Base-by-base conservation (phyloP, 257 asterid genomes). In the Penstemon barbatus region DNA sequence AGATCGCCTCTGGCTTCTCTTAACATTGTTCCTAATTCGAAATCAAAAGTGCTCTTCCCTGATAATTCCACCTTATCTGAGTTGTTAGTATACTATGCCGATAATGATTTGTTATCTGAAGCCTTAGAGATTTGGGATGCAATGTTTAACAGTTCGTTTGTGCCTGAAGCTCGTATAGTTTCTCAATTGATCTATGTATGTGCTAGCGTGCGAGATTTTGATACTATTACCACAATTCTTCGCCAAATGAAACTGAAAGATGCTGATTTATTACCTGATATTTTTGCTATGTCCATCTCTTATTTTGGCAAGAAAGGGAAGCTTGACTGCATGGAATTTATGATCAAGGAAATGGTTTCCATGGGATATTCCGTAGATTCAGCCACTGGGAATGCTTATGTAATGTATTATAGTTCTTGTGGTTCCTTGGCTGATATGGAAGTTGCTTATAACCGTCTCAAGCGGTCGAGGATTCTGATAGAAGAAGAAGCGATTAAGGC, bases 401-500 rank as follows among this genome's bases (percentile, higher is more conserved):
- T 94, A 36, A 57, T 86, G 63, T 85, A 87, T 70, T 81, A 85
- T 57, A 82, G 97, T 69, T 65, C 53, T 55, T 83, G 71, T 64
- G 95, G 96, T 66, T 80, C 90, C 1, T 18, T 94, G 66, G 56
- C 83, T 72, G 96, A 87, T 49, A 67, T 82, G 85, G 96, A 94
- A 81, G 71, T 51, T 65, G 91, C 96, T 25, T 90, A 84, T 78
- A 83, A 88, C 10, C 87, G 89, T 63, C 86, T 94, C 51, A 91
- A 87, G 85, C 81, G 82, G 72, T 84, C 96, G 13, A 86, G 90
- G 82, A 83, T 94, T 82, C 92, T 94, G 64, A 82, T 94, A 59
- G 95, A 94, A 81, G 95, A 89, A 83, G 89, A 87, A 81, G 96
- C 89, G 12, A 87, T 94, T 73, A 78, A 88, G 76, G 90, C 96